These are phyloP conservation scores for Rutstroemia sp. DNA, from an alignment of 2,329 filamentous ascomycete genomes.

Conservation along the genomic window DNA sequence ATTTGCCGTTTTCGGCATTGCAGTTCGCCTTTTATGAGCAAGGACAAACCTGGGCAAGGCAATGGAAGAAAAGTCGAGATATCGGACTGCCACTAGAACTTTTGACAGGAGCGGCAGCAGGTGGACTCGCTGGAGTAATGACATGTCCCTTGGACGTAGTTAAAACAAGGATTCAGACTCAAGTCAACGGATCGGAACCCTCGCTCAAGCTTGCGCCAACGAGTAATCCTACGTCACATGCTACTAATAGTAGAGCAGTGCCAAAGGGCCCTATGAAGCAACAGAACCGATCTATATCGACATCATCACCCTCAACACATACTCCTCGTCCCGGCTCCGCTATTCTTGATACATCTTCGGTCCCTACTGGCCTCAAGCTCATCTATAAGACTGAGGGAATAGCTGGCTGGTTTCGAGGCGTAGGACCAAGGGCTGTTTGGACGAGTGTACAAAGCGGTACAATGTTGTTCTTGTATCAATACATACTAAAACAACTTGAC, in stretches of 20 bases:
- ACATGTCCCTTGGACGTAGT: conserved; percentile 97
- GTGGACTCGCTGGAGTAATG: conserved; percentile 85
- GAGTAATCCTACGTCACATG: conserved; percentile 2
- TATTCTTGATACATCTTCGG: conserved; percentile 80
- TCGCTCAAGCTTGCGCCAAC: conserved; percentile 18
- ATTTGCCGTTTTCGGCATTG: conserved; percentile 89
- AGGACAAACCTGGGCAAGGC: conserved; percentile 72
- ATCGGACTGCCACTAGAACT: conserved; percentile 84
- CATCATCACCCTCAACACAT: conserved; percentile 80
- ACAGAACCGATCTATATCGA: conserved; percentile 73
- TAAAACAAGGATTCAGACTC: conserved; percentile 93
- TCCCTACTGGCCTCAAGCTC: conserved; percentile 72
- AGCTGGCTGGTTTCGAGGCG: conserved; percentile 86
- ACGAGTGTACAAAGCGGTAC: conserved; percentile 95
- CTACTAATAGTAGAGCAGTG: conserved; percentile 17
- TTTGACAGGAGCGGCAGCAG: conserved; percentile 79
- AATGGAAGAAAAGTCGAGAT: conserved; percentile 71
- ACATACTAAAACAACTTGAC: conserved; percentile 71
- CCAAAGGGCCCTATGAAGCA: conserved; percentile 18
- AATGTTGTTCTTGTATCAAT: conserved; percentile 95
- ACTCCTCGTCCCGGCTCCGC: conserved; percentile 71
- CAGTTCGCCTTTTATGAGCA: conserved; percentile 99
- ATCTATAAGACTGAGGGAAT: conserved; percentile 90
- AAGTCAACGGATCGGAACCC: conserved; percentile 49
- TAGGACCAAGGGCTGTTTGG: conserved; percentile 89